Conservation (phyloP, 495 filamentous ascomycete species). For the Aspergillus conjunctus region DNA sequence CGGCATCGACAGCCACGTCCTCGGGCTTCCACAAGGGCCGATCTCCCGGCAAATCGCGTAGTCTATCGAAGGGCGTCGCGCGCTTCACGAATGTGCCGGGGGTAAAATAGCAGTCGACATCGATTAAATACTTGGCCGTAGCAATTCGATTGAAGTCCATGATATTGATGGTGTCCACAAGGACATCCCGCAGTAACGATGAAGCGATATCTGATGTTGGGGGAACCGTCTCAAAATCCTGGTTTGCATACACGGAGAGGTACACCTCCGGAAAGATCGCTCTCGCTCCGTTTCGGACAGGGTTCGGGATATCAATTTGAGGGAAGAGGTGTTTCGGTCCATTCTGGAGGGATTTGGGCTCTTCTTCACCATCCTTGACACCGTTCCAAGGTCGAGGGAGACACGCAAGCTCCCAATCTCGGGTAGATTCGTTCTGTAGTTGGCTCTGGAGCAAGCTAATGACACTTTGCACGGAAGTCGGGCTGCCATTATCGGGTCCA, state of each 20-base stretch:
- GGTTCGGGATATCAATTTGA: constrained; percentile 68
- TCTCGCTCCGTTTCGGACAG: constrained; percentile 70
- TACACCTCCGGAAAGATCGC: constrained; percentile 89
- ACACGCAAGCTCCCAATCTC: constrained; percentile 74
- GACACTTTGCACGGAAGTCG: constrained; percentile 63
- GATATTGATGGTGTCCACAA: constrained; percentile 92
- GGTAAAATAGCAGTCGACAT: constrained; percentile 92
- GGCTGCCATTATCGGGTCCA: constrained; percentile 55
- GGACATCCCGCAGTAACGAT: constrained; percentile 77
- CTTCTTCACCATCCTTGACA: constrained; percentile 41
- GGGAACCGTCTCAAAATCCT: constrained; percentile 91
- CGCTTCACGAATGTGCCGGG: constrained; percentile 87
- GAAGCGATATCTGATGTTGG: constrained; percentile 72
- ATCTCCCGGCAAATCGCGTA: constrained; percentile 67
- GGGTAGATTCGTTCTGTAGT: constrained; percentile 69
- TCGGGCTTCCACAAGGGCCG: constrained; percentile 94
- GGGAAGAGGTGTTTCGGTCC: constrained; percentile 75
- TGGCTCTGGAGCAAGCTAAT: constrained; percentile 84
- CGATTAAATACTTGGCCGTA: constrained; percentile 85
- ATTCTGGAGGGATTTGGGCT: constrained; percentile 45
- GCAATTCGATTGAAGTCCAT: constrained; percentile 89
- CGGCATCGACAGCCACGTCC: constrained; percentile 94
- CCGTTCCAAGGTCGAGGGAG: constrained; percentile 83
- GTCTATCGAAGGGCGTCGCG: constrained; percentile 84
- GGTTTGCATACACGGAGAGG: constrained; percentile 86